A percentile compares a stretch with the other conserved stretches of the same genome.
phyloP scores from a whole-genome alignment of 176 grass and related monocot species.

The Oropetium thomaeum region DNA sequence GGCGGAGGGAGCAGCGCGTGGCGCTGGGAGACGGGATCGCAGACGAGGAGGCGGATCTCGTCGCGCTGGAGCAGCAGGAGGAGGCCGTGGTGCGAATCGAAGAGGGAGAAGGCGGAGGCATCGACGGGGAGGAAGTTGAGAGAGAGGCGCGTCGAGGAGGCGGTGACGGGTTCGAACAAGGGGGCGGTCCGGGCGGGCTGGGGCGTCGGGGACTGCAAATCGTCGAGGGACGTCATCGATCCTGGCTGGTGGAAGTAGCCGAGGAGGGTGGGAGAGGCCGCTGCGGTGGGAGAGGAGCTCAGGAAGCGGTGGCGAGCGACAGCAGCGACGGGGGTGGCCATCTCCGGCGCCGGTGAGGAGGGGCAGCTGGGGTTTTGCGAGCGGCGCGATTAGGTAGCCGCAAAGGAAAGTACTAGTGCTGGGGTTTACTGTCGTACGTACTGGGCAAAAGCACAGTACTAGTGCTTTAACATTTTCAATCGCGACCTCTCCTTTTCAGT shows the following conservation, averaged over 20 bases:
- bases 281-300: not conserved
- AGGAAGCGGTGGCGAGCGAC: not conserved
- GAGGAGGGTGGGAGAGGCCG: not conserved
- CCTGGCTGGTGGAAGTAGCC: not conserved
- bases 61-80: slow-evolving; percentile 18
- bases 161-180: not conserved
- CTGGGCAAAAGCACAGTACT: too few species aligned
- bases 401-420: too few species aligned
- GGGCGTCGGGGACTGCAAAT: not conserved
- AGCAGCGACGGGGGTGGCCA: not conserved
- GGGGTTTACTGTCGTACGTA: too few species aligned
- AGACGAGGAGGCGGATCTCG: not conserved
- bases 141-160: not conserved
- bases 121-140: not conserved
- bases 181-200: not conserved
- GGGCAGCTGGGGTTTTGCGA: too few species aligned
- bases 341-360: too few species aligned
- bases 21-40: not conserved
- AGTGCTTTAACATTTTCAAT: too few species aligned
- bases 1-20: too few species aligned
- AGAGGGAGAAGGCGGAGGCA: not conserved
- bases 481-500: too few species aligned
- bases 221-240: not conserved
- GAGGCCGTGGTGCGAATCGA: slow-evolving; percentile 8
- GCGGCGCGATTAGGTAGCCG: too few species aligned